These are phyloP conservation scores for Pseudoscleropodium purum DNA, from an alignment of 225 moss, liverwort and hornwort genomes.

Conservation along the genomic window DNA sequence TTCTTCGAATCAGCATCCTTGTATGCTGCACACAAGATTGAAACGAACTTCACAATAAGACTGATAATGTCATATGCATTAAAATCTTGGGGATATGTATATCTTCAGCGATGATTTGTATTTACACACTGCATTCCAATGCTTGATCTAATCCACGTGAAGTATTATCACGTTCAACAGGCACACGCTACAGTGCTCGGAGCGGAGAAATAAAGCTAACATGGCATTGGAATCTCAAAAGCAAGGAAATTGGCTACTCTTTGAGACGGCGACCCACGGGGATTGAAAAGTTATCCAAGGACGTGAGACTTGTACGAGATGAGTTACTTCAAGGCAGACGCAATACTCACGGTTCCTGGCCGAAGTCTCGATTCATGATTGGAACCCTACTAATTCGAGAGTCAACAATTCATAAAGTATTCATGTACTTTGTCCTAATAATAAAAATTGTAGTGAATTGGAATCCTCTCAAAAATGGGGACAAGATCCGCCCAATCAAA, in stretches of 20 bases:
- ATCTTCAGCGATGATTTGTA: background rate
- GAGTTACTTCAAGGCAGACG: background rate
- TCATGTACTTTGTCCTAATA: too few species aligned
- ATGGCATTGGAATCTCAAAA: background rate
- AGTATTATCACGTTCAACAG: background rate
- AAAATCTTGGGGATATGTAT: background rate
- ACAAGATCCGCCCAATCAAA: background rate
- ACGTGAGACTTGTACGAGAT: background rate
- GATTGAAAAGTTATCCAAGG: background rate
- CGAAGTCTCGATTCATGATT: too few species aligned
- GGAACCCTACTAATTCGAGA: background rate
- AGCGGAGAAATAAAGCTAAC: background rate
- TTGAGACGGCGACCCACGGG: background rate
- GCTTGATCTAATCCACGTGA: background rate
- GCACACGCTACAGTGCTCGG: background rate
- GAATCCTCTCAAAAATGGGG: background rate
- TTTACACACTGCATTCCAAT: background rate
- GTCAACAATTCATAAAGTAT: background rate
- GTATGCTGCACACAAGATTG: slow-evolving; percentile 8
- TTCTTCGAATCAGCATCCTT: slow-evolving; percentile 35
- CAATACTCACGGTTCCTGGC: background rate
- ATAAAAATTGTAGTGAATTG: background rate
- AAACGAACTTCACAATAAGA: background rate
- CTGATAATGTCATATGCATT: background rate
- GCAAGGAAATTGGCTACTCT: background rate